Base-by-base conservation (phyloP, 1,139 yeast genomes). In the Eremothecium coryli region DNA sequence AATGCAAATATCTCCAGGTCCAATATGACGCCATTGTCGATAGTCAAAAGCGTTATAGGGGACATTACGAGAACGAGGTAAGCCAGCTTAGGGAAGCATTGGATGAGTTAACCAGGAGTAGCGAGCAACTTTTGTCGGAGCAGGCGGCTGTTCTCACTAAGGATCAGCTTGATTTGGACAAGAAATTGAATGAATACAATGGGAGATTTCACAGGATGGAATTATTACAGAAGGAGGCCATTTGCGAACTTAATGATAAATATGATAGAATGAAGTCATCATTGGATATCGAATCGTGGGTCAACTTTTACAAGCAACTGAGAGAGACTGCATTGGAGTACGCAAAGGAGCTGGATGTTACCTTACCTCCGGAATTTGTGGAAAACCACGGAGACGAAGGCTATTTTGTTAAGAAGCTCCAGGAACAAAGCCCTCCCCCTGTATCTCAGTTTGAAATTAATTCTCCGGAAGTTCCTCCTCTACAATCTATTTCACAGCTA, bases 1-100 rank as follows among this genome's bases (percentile, higher is more conserved):
- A 80, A 50, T 61, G 60, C 38, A 78, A 75, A 49, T 57, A 80
- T 44, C 59, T 75, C 34, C 71, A 75, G 46, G 68, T 67, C 31
- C 73, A 81, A 10, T 78, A 79, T 50, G 82, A 78, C 45, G 71
- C 81, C 1, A 52, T 80, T 20, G 61, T 70, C 20, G 68, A 70
- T 4, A 63, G 77, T 4, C 82, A 76, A 44, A 59, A 61, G 29
- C 75, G 74, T 40, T 76, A 74, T 52, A 73, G 73, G 45, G 60
- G 56, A 14, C 71, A 71, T 43, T 76, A 74, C 64, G 60, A 51
- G 40, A 51, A 48, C 58, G 64, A 66, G 38, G 43, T 69, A 4
- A 41, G 40, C 3, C 44, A 35, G 31, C 49, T 64, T 27, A 53
- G 52, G 35, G 40, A 46, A 2, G 44, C 50, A 34, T 57, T 77